A percentile compares a stretch with the other conserved stretches of the same genome.
Evolutionary conservation across 306 rosid genomes (phyloP).

Genomic region (Coriaria nepalensis): DNA sequence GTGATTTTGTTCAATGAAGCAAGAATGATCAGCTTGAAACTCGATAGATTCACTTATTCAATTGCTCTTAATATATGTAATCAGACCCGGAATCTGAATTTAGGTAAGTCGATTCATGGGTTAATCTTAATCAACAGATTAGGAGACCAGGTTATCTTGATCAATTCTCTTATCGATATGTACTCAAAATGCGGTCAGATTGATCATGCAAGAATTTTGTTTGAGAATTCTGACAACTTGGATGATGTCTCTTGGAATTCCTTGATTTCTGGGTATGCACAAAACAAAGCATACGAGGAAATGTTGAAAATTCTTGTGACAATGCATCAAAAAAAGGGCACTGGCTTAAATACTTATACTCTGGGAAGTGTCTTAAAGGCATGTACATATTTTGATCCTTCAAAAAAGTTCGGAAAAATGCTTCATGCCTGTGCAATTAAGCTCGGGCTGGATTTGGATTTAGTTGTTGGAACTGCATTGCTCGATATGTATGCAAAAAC

Average conservation of each 20-base stretch:
- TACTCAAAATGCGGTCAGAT: conserved; percentile 34
- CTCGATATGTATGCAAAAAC: conserved; percentile 53
- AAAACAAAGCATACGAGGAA: conserved; percentile 19
- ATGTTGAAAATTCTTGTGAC: conserved; percentile 17
- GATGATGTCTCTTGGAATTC: conserved; percentile 54
- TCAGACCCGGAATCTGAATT: conserved; percentile 14
- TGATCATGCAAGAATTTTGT: conserved; percentile 30
- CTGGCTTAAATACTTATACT: conserved; percentile 31
- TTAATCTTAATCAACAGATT: conserved; percentile 24
- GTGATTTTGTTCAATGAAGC: conserved; percentile 23
- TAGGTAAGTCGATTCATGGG: conserved; percentile 36
- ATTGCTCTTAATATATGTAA: conserved; percentile 24
- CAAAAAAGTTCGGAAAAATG: conserved; percentile 21
- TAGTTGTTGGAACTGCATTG: conserved; percentile 40
- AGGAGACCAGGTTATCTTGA: conserved; percentile 11
- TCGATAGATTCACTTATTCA: conserved; percentile 35
- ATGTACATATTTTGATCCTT: conserved; percentile 14
- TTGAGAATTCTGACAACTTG: conserved; percentile 21
- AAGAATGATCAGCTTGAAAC: conserved; percentile 15
- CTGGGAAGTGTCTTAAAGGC: conserved; percentile 43
- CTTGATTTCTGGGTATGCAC: conserved; percentile 35
- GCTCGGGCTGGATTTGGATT: conserved; percentile 28
- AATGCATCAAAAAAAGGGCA: conserved; percentile 31
- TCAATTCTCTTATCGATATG: conserved; percentile 43
- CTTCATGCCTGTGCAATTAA: conserved; percentile 30